Evolutionary conservation across 768 basidiomycete genomes (phyloP), one percentile per base, ranked within the genome.

Genomic region (Auriculariales sp.): DNA sequence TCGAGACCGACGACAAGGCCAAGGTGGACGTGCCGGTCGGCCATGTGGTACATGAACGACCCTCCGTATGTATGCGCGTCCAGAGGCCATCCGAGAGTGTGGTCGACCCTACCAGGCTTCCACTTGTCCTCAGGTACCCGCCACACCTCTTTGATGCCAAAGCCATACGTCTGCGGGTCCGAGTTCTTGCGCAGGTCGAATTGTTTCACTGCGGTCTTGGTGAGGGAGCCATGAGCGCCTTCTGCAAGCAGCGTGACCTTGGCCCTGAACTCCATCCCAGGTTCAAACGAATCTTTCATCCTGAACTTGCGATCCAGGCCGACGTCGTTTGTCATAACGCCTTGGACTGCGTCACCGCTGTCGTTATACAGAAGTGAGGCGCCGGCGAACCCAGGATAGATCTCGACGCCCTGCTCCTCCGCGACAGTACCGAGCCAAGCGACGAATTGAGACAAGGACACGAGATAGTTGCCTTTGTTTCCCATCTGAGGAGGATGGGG

Each of bases 131-230:
- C 50, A 74, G 55, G 61, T 79, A 99, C 81, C 31, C 86, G 77
- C 95, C 95, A 98, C 2, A 98, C 91, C 64, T 99, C 94, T 70
- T 99, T 98, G 47, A 98, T 68, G 3, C 95, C 95, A 50, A 99
- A 79, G 0, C 84, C 95, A 57, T 97, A 98, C 3, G 94, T 98
- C 68, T 98, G 95, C 2, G 84, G 83, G 63, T 94, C 83, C 1
- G 66, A 61, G 17, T 72, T 71, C 0, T 67, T 62, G 54, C 91
- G 68, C 9, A 98, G 69, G 47, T 79, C 68, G 66, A 92, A 94
- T 57, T 77, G 74, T 19, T 72, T 70, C 50, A 88, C 78, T 3
- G 81, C 77, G 48, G 80, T 71, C 64, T 98, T 94, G 3, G 84
- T 79, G 11, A 98, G 72, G 4, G 82, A 86, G 0, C 95, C 95